Evolutionary conservation across 2,329 filamentous ascomycete species (phyloP).

Genomic region (Acephala macrosclerotiorum): DNA sequence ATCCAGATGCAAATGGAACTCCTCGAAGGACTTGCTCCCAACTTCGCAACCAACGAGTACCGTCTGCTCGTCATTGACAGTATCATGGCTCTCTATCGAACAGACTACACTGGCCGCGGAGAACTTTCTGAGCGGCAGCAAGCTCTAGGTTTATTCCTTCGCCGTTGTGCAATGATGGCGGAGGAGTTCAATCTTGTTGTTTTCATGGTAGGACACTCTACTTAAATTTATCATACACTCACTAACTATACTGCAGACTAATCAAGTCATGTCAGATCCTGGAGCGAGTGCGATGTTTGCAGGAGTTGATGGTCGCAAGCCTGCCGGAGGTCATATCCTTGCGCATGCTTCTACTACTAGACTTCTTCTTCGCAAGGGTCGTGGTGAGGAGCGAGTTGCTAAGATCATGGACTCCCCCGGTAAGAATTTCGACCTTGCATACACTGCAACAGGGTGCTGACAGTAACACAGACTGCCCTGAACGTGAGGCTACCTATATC

Average conservation of each 20-base stretch:
- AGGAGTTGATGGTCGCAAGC: constrained; percentile 72
- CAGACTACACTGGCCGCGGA: constrained; percentile 71
- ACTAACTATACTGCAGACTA: constrained; percentile 59
- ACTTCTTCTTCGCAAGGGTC: constrained; percentile 70
- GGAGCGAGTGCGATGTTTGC: constrained; percentile 73
- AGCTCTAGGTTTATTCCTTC: constrained; percentile 70
- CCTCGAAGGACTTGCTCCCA: constrained; percentile 65
- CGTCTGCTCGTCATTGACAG: constrained; percentile 73
- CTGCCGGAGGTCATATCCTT: constrained; percentile 71
- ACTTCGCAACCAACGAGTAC: constrained; percentile 69
- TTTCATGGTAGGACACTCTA: constrained; percentile 57
- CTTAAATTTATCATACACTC: not conserved
- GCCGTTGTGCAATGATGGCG: constrained; percentile 69
- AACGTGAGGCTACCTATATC: constrained; percentile 73
- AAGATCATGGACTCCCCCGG: constrained; percentile 74
- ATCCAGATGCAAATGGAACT: constrained; percentile 61
- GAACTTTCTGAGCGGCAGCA: constrained; percentile 74
- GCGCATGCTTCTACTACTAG: constrained; percentile 73
- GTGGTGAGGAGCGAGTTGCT: constrained; percentile 73
- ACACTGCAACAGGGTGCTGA: not conserved
- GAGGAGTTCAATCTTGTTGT: constrained; percentile 75
- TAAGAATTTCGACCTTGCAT: constrained; percentile 42
- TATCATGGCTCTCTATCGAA: constrained; percentile 73
- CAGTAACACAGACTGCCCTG: constrained; percentile 55
- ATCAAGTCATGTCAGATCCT: constrained; percentile 75